A percentile compares a stretch with the other conserved stretches of the same genome.
Evolutionary conservation across 164 flowering plant genomes (phyloP).

Genomic region (Piper longum): DNA sequence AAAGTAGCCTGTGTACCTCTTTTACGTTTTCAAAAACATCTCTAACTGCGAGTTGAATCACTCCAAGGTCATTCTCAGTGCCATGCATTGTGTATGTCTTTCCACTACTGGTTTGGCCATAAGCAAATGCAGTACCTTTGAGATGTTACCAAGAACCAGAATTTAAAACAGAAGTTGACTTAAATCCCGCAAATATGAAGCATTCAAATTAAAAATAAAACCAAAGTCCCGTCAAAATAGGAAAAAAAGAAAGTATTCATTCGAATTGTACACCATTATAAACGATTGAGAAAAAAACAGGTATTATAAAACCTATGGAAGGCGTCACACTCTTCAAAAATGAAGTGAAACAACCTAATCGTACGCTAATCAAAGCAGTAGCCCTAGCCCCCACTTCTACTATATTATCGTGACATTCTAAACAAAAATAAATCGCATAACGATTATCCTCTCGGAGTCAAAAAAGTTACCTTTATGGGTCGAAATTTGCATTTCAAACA

Average conservation of each 20-base stretch:
- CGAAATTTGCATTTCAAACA: too few species aligned
- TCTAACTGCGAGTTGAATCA: slow-evolving; percentile 71
- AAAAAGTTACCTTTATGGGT: too few species aligned
- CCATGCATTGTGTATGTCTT: slow-evolving; percentile 97
- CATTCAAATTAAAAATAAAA: too few species aligned
- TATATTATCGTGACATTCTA: too few species aligned
- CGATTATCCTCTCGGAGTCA: too few species aligned
- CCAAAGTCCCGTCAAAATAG: neutral
- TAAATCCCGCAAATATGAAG: neutral
- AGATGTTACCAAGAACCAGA: neutral
- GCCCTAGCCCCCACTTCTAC: too few species aligned
- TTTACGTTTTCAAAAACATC: slow-evolving; percentile 54
- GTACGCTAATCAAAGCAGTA: too few species aligned
- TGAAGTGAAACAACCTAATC: neutral
- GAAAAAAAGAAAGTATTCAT: too few species aligned
- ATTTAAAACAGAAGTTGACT: neutral
- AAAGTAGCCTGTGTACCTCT: slow-evolving; percentile 28
- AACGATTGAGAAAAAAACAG: too few species aligned
- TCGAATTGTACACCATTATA: too few species aligned
- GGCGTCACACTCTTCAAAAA: neutral
- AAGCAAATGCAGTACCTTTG: slow-evolving; percentile 89
- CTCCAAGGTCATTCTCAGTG: slow-evolving; percentile 64
- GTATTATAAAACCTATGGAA: neutral
- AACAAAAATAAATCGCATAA: too few species aligned
- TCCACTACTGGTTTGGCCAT: slow-evolving; percentile 99